Evolutionary conservation across 108 stramenopile species (phyloP).

Genomic region (Cyclotella cryptica): DNA sequence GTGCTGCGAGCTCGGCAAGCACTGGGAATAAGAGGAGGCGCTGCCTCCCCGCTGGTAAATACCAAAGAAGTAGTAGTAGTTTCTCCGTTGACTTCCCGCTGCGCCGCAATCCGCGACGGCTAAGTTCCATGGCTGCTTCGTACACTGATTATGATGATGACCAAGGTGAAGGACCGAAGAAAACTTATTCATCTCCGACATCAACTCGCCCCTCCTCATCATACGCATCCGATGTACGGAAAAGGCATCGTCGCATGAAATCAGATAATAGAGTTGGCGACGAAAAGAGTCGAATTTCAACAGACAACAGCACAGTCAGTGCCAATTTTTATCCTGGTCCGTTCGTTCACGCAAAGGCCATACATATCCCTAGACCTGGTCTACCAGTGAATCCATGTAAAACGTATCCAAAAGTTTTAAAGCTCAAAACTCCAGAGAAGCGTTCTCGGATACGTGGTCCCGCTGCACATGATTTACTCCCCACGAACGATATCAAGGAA

Average conservation of each 20-base stretch:
- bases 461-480: background rate
- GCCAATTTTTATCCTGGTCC: too few relatives aligned
- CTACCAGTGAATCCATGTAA: too few relatives aligned
- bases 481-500: background rate
- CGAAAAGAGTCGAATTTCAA: too few relatives aligned
- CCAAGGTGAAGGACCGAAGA: background rate
- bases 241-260: background rate
- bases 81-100: background rate
- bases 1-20: background rate
- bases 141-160: background rate
- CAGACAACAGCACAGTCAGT: too few relatives aligned
- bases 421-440: background rate
- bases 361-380: too few relatives aligned
- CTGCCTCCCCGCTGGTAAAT: background rate
- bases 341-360: too few relatives aligned
- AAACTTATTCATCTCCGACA: background rate
- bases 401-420: background rate
- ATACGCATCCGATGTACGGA: too few relatives aligned
- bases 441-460: background rate
- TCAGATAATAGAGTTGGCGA: too few relatives aligned
- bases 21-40: background rate
- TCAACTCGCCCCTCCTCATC: too few relatives aligned
- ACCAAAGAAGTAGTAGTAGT: background rate
- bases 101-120: conserved; percentile 16
- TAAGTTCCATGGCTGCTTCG: background rate